Evolutionary conservation across 2,329 filamentous ascomycete species (phyloP).

Genomic region (Fusarium clavum): DNA sequence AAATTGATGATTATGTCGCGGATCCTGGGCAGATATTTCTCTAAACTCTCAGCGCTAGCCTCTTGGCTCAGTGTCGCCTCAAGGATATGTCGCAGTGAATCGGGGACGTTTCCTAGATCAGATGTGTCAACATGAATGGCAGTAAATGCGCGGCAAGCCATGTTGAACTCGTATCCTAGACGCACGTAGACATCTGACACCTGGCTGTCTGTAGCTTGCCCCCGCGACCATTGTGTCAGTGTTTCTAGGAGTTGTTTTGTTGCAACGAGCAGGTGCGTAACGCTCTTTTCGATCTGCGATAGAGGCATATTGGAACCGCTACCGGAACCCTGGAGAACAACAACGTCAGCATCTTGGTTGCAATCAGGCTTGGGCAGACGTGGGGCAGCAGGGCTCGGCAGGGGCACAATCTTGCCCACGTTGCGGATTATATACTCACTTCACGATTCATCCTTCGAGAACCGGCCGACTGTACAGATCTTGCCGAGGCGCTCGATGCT

Average conservation of each 20-base stretch:
- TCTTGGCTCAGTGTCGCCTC: constrained; percentile 97
- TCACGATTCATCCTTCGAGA: constrained; percentile 51
- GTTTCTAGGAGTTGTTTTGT: constrained; percentile 98
- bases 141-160: constrained; percentile 95
- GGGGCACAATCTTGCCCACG: constrained; percentile 27
- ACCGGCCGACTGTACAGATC: constrained; percentile 61
- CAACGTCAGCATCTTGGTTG: constrained; percentile 42
- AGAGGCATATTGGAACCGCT: constrained; percentile 77
- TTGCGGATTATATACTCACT: constrained; percentile 43
- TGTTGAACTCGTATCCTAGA: constrained; percentile 98
- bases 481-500: constrained; percentile 74
- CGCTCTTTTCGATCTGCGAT: constrained; percentile 98
- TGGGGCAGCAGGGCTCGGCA: constrained; percentile 39
- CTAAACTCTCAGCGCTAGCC: constrained; percentile 91
- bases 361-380: constrained; percentile 30
- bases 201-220: constrained; percentile 89
- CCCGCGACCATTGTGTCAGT: constrained; percentile 95
- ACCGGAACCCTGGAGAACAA: constrained; percentile 59
- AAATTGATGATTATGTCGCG: constrained; percentile 99
- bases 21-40: constrained; percentile 92
- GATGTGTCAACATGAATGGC: constrained; percentile 96
- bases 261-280: constrained; percentile 95
- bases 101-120: constrained; percentile 94
- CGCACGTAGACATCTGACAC: constrained; percentile 99
- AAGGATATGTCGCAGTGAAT: constrained; percentile 87